Conservation (phyloP, 345 rosid species). For the Eucalyptus regnans region DNA sequence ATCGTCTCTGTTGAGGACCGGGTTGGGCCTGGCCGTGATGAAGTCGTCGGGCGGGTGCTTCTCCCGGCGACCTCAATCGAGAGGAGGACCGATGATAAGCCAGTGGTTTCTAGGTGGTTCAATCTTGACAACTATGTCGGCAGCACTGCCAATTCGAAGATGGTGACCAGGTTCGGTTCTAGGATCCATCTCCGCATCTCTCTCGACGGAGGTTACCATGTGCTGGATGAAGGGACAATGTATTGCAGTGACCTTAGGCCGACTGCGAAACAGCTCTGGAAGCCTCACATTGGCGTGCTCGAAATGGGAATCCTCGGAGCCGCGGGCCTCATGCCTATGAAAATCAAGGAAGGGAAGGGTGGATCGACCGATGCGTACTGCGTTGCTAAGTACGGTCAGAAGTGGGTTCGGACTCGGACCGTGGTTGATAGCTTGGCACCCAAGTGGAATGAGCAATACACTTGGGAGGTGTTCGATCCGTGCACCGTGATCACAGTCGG, state of each 20-base stretch:
- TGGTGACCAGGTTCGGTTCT: constrained; percentile 33
- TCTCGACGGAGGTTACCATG: constrained; percentile 69
- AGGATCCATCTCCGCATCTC: constrained; percentile 51
- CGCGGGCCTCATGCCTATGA: constrained; percentile 46
- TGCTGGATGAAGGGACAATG: constrained; percentile 53
- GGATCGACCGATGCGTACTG: constrained; percentile 55
- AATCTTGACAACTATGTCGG: constrained; percentile 39
- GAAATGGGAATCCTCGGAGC: constrained; percentile 75
- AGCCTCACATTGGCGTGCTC: constrained; percentile 56
- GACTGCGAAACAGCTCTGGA: constrained; percentile 53
- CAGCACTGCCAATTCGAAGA: constrained; percentile 8
- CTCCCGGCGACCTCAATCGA: constrained; percentile 32
- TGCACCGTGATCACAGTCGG: constrained; percentile 64
- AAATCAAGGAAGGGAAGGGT: constrained; percentile 44
- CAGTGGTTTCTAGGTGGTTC: constrained; percentile 56
- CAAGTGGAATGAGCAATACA: constrained; percentile 75
- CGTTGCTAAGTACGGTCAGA: constrained; percentile 66
- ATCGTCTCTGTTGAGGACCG: constrained; percentile 40
- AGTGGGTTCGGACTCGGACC: constrained; percentile 69
- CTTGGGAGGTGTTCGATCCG: constrained; percentile 66
- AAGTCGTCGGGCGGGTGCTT: constrained; percentile 37
- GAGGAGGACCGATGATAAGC: constrained; percentile 34
- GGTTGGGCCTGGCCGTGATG: constrained; percentile 37
- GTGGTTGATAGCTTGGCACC: constrained; percentile 49
- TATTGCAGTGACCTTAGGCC: constrained; percentile 54